Base-by-base conservation (phyloP, 176 grass and related monocot species). In the Dactylis glomerata region DNA sequence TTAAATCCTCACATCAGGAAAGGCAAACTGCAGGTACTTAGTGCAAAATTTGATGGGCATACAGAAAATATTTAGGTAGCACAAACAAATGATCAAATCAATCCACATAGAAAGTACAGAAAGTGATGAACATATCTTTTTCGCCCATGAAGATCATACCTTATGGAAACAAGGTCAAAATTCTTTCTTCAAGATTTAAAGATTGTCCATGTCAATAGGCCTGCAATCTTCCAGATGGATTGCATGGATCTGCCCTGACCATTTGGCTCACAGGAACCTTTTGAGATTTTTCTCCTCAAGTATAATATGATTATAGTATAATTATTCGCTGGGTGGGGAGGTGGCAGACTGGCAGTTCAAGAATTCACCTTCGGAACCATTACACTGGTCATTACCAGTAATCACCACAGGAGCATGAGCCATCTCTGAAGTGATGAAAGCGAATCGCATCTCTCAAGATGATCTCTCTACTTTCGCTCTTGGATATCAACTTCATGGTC, bases 221-320 rank as follows among this genome's bases (percentile, higher is more conserved):
- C 57, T 90, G 92, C 67, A 98, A 86, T 77, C 91, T 98, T 61
- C 83, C 95, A 86, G 89, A 92, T 71, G 92, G 89, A 84, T 93
- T 16, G 4, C 72, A 75, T 57, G 89, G 88, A 87, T 98, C 87
- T 86, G 83, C 95, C 88, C 95, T 95, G 16, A 95, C 87, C 84
- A 97, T 91, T 88, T 93, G 88, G 85, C 90, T 90, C 36, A 64
- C 12, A 64, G 87, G 91, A 59, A 73, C 44, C 45, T 95, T 95
- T 88, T 98, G 87, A 71, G 79, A 88, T 83, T 92, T n/a, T 37
- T 36, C 79, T 36, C 88, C 92, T 97, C 38, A 24, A 90, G 14
- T 69, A 75, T 22, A n/a, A 67, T 72, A 84, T 80, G 58, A 24
- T 70, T 57, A 70, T 16, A 58, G 17, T 71, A 32, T 71, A n/a